Base-by-base conservation (phyloP, 805 yeast genomes). In the Saccharomyces paradoxus region DNA sequence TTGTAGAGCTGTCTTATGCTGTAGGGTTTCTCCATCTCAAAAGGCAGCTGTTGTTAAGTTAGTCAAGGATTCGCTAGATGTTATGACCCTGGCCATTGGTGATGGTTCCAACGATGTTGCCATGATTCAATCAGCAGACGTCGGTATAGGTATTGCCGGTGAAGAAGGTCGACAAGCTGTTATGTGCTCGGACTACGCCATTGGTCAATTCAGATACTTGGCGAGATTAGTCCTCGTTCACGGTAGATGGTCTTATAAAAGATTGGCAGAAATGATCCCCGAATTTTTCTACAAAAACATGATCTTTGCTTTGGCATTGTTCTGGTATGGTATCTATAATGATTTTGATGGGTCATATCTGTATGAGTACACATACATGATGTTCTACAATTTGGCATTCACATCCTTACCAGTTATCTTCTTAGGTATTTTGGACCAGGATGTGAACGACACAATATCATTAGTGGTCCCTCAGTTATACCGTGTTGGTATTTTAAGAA, bases 91-190 rank as follows among this genome's bases (percentile, higher is more conserved):
- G 55, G 92, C 94, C 7, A 86, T 87, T 66, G 96, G 96, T 61
- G 96, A 87, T 71, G 96, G 96, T 53, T 83, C 94, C 22, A 87
- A 87, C 67, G 96, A 87, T 72, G 96, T 87, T 58, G 91, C 95
- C 12, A 87, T 87, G 96, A 87, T 87, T 60, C 96, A 87, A 69
- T 83, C 90, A 29, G 94, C 95, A 1, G 84, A 87, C 71, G 85
- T 87, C 49, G 96, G 96, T 64, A 87, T 87, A 54, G 96, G 96
- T 73, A 87, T 87, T 66, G 91, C 91, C 2, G 96, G 96, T 72
- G 94, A 87, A 74, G 96, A 87, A 74, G 96, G 96, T 65, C 75
- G 94, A 57, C 94, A 87, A 70, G 94, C 94, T 21, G 94, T 81
- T 4, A 87, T 87, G 95, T 84, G 90, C 27, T 84, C 92, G 0